A percentile compares a stretch with the other conserved stretches of the same genome.
These are phyloP conservation scores for Lactarius trivialis DNA, from an alignment of 768 basidiomycete genomes.

Conservation along the genomic window DNA sequence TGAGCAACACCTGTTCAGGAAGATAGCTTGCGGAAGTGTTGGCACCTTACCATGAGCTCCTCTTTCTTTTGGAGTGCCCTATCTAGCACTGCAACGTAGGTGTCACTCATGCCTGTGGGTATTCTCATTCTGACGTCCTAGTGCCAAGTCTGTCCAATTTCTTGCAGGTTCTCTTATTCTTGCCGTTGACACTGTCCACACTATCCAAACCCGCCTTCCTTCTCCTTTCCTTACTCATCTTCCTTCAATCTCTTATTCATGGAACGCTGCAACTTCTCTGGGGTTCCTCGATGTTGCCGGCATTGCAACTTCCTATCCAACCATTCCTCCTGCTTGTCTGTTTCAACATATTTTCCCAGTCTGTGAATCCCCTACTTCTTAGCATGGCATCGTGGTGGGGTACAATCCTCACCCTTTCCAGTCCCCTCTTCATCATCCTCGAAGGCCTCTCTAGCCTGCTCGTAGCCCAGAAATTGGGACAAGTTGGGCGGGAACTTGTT, in stretches of 20 bases:
- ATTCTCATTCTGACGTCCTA: conserved; percentile 15
- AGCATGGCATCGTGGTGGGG: conserved; percentile 68
- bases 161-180: conserved; percentile 74
- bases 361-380: conserved; percentile 50
- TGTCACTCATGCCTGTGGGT: conserved; percentile 1
- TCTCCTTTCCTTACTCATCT: conserved; percentile 70
- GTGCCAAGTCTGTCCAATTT: conserved; percentile 60
- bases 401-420: conserved; percentile 57
- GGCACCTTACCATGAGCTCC: conserved; percentile 37
- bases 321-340: conserved; percentile 79
- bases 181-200: conserved; percentile 79
- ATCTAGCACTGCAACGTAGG: conserved; percentile 47
- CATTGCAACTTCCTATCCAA: conserved; percentile 82
- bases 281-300: conserved; percentile 63
- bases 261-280: conserved; percentile 69
- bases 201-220: conserved; percentile 76
- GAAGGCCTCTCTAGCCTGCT: conserved; percentile 81
- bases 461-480: conserved; percentile 75
- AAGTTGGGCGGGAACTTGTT: conserved; percentile 65
- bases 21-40: neutral
- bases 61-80: conserved; percentile 63
- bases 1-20: neutral
- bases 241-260: conserved; percentile 72
- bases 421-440: conserved; percentile 73
- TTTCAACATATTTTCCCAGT: conserved; percentile 76